Base-by-base conservation (phyloP, 164 flowering plant species). In the Kingdonia uniflora region DNA sequence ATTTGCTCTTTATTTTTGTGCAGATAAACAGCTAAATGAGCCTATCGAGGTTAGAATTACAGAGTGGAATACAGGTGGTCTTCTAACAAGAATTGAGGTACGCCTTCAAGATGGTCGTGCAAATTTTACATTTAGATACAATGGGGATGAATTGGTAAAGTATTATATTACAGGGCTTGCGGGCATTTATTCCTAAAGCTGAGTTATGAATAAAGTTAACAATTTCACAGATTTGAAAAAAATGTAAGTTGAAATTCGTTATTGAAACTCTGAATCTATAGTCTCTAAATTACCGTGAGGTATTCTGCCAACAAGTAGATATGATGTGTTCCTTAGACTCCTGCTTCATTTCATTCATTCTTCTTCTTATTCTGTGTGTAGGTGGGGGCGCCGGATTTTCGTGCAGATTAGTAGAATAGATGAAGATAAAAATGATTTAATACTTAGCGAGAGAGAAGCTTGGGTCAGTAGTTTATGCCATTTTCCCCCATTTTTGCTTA, bases 31-130 rank as follows among this genome's bases (percentile, higher is more conserved):
- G 54, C 76, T 88, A 14, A 82, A 82, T 68, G 94, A 92, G 63
- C 96, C 96, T 52, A 76, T 92, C 23, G 78, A 80, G 72, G 89
- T 92, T 55, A 78, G 65, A 63, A 81, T 92, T 52, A 79, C 88
- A 13, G 95, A 88, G 63, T 92, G 96, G 98, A 92, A 92, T 64
- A 88, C 95, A 6, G 95, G 89, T 3, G 98, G 98, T 19, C 88
- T 92, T 43, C 85, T 92, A 43, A 84, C 98, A 55, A 79, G 96
- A 71, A 80, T 92, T 55, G 98, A 92, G 94, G 98, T 92, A 35
- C 33, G 58, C 42, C 19, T 55, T 55, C 35, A 8, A 8, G 35
- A 29, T 29, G 35, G 8, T 29, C 4, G 4, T 29, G 35, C 4
- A 8, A 4, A 29, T 29, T 29, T 29, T 29, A 8, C 8, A 29